A percentile compares a stretch with the other conserved stretches of the same genome.
Evolutionary conservation across 108 stramenopile species (phyloP).

Genomic region (Licmophora abbreviata): DNA sequence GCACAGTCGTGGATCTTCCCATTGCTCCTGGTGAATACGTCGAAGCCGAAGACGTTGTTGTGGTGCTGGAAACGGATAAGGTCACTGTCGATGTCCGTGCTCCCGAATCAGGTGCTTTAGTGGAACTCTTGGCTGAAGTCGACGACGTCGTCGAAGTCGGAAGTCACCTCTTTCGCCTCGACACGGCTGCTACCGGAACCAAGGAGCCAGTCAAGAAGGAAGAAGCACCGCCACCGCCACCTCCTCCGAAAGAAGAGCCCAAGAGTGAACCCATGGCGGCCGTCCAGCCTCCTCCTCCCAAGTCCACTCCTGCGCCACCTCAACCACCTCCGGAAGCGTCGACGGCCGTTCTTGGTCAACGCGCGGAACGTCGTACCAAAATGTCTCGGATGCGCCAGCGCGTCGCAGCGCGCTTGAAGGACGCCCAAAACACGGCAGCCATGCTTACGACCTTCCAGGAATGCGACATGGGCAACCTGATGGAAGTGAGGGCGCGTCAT

Average conservation of each 20-base stretch:
- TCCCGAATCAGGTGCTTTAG: constrained; percentile 71
- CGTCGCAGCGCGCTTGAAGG: constrained; percentile 95
- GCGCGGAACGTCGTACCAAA: constrained; percentile 95
- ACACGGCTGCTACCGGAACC: constrained; percentile 59
- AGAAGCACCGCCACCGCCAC: constrained; percentile 28
- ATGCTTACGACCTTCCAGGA: constrained; percentile 99
- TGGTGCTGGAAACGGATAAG: constrained; percentile 97
- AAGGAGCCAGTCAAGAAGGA: constrained; percentile 24
- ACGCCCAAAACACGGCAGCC: constrained; percentile 98
- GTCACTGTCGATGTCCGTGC: constrained; percentile 90
- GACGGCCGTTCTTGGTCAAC: constrained; percentile 48
- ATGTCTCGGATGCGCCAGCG: constrained; percentile 98
- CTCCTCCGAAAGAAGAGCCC: constrained; percentile 32
- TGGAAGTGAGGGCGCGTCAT: constrained; percentile 92
- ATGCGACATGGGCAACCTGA: constrained; percentile 95
- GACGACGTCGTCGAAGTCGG: constrained; percentile 97
- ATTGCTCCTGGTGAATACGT: constrained; percentile 80
- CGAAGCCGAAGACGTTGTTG: constrained; percentile 71
- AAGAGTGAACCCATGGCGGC: constrained; percentile 30
- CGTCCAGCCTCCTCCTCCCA: constrained; percentile 27
- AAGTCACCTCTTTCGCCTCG: constrained; percentile 76
- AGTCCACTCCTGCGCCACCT: constrained; percentile 25
- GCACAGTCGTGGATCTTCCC: constrained; percentile 92
- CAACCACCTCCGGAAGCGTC: constrained; percentile 38
- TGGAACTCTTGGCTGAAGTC: constrained; percentile 86